Evolutionary conservation across 192 early-diverging fungal species (phyloP).

Genomic region (Backusella luteola): DNA sequence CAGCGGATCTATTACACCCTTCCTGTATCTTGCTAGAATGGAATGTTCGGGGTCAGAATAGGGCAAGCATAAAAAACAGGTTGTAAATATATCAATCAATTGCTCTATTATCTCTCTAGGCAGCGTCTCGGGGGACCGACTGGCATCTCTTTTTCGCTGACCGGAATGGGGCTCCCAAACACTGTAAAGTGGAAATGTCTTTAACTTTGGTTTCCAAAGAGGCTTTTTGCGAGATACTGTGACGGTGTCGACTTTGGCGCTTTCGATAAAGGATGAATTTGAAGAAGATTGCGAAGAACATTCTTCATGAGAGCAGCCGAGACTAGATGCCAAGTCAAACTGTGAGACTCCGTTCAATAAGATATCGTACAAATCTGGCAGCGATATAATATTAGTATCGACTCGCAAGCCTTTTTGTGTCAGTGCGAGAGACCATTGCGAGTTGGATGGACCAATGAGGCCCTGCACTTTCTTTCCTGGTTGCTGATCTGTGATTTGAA

Average conservation of each 20-base stretch:
- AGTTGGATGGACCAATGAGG: neutral
- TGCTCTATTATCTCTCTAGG: conserved; percentile 6
- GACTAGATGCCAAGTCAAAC: neutral
- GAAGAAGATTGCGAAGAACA: conserved; percentile 2
- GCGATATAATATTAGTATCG: conserved; percentile 31
- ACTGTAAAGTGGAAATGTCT: conserved; percentile 35
- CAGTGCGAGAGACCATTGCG: conserved; percentile 23
- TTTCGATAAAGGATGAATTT: neutral
- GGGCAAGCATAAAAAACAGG: conserved; percentile 33
- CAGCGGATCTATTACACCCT: conserved; percentile 15
- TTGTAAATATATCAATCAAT: conserved; percentile 25
- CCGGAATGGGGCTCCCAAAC: conserved; percentile 20
- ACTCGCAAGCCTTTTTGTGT: conserved; percentile 26
- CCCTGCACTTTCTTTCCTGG: neutral
- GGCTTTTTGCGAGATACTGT: neutral
- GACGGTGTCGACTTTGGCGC: neutral
- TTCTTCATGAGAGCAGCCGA: neutral
- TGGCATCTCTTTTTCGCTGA: conserved; percentile 3
- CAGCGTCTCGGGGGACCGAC: neutral
- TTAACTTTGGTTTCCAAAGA: neutral
- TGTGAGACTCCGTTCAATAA: conserved; percentile 24
- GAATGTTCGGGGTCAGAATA: conserved; percentile 16
- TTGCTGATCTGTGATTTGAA: neutral
- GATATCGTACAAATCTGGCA: conserved; percentile 29
- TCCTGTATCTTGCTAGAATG: conserved; percentile 14